A percentile compares a stretch with the other conserved stretches of the same genome.
Conservation (phyloP, 768 basidiomycete genomes). For the Neoboletus magnificus region DNA sequence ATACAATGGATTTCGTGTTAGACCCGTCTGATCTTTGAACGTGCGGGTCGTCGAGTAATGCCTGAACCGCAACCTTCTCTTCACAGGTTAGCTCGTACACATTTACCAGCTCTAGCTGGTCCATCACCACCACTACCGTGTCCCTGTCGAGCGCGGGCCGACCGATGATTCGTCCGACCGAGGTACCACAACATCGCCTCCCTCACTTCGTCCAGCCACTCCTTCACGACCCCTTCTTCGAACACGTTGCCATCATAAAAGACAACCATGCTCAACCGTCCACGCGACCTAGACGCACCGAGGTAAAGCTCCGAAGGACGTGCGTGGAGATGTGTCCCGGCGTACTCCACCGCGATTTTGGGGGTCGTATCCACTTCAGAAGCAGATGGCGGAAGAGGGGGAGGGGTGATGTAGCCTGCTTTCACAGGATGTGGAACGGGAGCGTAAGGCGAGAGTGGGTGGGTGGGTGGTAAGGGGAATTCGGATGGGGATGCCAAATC, state of each 20-base stretch:
- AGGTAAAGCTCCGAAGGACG: slow-evolving; percentile 46
- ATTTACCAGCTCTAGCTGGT: background rate
- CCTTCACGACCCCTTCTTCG: slow-evolving; percentile 36
- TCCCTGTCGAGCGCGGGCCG: too few relatives aligned
- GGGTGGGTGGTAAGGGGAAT: slow-evolving; percentile 32
- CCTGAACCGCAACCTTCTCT: background rate
- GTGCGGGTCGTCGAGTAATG: too few relatives aligned
- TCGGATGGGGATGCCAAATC: slow-evolving; percentile 34
- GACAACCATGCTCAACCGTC: slow-evolving; percentile 33
- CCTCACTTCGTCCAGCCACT: slow-evolving; percentile 48
- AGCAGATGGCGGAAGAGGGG: background rate
- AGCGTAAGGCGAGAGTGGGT: slow-evolving; percentile 23
- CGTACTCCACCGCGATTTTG: slow-evolving; percentile 9
- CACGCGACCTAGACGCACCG: slow-evolving; percentile 35
- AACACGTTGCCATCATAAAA: slow-evolving; percentile 48
- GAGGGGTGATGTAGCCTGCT: slow-evolving; percentile 4
- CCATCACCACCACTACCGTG: background rate
- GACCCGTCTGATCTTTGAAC: too few relatives aligned
- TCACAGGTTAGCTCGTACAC: background rate
- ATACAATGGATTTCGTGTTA: too few relatives aligned
- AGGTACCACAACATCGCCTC: slow-evolving; percentile 33
- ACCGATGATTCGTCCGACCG: slow-evolving; percentile 10
- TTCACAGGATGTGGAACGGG: slow-evolving; percentile 10
- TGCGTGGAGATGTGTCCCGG: slow-evolving; percentile 32
- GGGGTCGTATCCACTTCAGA: background rate